Conservation (phyloP, 495 filamentous ascomycete genomes). For the Tuber melanosporum region DNA sequence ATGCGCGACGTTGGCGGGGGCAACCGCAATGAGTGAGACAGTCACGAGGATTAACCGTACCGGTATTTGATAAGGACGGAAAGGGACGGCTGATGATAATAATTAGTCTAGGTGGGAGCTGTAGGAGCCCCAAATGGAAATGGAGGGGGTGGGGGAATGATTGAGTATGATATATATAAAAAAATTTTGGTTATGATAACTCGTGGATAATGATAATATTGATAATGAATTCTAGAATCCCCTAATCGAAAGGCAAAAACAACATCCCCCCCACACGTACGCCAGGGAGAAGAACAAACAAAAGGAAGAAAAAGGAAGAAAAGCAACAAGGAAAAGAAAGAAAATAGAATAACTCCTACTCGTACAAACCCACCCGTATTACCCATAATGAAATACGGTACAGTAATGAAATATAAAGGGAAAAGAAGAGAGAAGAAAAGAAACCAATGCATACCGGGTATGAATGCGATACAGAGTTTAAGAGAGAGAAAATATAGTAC, state of each 20-base stretch:
- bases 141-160: no score
- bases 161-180: no score
- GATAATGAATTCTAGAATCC: neutral
- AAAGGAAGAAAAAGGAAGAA: neutral
- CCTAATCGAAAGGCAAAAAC: neutral
- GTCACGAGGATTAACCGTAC: neutral
- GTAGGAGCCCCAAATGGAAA: no score
- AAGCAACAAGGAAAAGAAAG: neutral
- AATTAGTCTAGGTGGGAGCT: no score
- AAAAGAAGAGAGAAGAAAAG: neutral
- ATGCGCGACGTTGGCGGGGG: conserved; percentile 4
- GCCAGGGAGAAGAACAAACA: no score
- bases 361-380: neutral
- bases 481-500: neutral
- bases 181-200: no score
- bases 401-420: neutral
- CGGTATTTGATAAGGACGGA: no score
- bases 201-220: neutral
- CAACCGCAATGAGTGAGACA: neutral
- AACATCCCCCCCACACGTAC: no score
- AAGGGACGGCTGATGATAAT: no score
- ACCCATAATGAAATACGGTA: neutral
- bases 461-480: neutral
- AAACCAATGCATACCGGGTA: neutral
- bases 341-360: neutral